Base-by-base conservation (phyloP, 768 basidiomycete genomes). In the Auricularia sp. region DNA sequence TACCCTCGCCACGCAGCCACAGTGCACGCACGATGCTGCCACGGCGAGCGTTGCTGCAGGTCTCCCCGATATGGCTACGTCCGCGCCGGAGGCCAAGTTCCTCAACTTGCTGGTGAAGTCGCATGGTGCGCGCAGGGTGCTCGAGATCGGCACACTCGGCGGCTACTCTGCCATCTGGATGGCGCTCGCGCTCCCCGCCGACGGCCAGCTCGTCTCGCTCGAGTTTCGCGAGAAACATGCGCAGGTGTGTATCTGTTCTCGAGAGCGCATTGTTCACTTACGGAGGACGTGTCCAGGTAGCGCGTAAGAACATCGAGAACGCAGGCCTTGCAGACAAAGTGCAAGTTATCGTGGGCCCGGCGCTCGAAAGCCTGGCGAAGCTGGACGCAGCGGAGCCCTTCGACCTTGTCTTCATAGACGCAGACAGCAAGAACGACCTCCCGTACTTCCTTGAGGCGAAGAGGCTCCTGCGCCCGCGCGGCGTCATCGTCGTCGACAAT, bases 351-450 rank as follows among this genome's bases (percentile, higher is more conserved):
- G 72, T 82, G 33, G 86, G 85, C 0, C 77, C 80, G 35, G 86
- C 84, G 1, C 73, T 75, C 3, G 80, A 85, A 3, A 79, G 81
- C 0, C 75, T 89, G 54, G 74, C 73, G 33, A 77, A 74, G 54
- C 73, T 89, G 39, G 74, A 78, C 6, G 72, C 84, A 4, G 78
- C 79, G 6, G 72, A 74, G 3, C 80, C 79, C 1, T 89, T 86
- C 71, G 88, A 89, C 72, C 72, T 90, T 18, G 78, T 79, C 3
- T 90, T 89, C 77, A 87, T 89, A 67, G 88, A 89, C 73, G 88
- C 87, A 5, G 85, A 89, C 75, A 89, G 89, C 71, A 71, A 75
- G 3, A 78, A 77, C 54, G 85, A 84, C 67, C 64, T 77, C 29
- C 75, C 76, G 3, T 88, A 89, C 70, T 86, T 85, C 74, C 75